Percentiles rank a stretch among this genome's conserved stretches.
Evolutionary conservation across 2,329 filamentous ascomycete species (phyloP).

Genomic region (Cytospora piceicola): DNA sequence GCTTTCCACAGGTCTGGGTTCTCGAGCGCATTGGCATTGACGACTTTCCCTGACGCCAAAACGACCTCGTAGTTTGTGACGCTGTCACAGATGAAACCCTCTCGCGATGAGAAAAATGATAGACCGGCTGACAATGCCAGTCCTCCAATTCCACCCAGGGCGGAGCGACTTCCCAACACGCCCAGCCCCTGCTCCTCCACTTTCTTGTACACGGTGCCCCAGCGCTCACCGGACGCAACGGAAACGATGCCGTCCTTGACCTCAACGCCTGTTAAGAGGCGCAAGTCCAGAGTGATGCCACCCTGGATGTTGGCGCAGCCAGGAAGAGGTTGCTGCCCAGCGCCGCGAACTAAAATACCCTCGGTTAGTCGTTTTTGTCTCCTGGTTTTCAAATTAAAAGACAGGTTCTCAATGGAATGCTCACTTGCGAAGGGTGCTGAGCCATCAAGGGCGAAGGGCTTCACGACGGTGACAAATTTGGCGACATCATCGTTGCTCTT

Average conservation of each 20-base stretch:
- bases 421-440: constrained; percentile 39
- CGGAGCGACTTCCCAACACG: constrained; percentile 42
- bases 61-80: constrained; percentile 47
- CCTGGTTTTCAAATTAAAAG: background rate
- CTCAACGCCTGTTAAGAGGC: constrained; percentile 38
- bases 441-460: constrained; percentile 19
- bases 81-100: constrained; percentile 40
- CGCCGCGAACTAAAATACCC: constrained; percentile 38
- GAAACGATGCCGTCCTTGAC: constrained; percentile 37
- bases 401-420: background rate
- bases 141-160: constrained; percentile 43
- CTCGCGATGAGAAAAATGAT: constrained; percentile 45
- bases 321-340: constrained; percentile 46
- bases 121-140: constrained; percentile 46
- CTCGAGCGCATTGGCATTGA: constrained; percentile 42
- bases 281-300: constrained; percentile 41
- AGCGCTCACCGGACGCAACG: constrained; percentile 43
- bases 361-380: background rate
- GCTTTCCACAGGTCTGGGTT: constrained; percentile 48
- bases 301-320: constrained; percentile 43
- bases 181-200: constrained; percentile 39
- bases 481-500: constrained; percentile 28
- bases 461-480: constrained; percentile 26
- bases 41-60: constrained; percentile 43
- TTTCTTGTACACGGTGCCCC: constrained; percentile 43